Evolutionary conservation across 768 basidiomycete genomes (phyloP), one percentile per base, ranked within the genome.

Genomic region (Sistotremastrum niveocremeum): DNA sequence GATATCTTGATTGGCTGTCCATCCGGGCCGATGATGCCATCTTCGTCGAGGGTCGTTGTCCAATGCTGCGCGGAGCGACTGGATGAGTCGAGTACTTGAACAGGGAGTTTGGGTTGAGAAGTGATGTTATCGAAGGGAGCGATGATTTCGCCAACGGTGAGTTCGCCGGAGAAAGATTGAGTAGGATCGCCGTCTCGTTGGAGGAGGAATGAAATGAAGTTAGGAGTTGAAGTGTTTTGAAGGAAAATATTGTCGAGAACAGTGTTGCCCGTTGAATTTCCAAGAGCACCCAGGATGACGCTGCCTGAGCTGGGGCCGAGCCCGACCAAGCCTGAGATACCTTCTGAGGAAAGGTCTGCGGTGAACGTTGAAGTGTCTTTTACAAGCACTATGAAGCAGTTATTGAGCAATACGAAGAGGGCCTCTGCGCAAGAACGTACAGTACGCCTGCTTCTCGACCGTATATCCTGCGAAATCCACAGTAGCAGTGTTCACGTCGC

Each of bases 241-340:
- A 72, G 60, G 59, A 88, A 88, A 48, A 84, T 76, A 52, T 69
- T 72, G 53, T 76, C 73, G 10, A 88, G 65, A 8, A 79, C 60
- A 29, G 69, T 76, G 64, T 82, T 71, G 20, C 73, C 83, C 5
- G 68, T 55, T 45, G 57, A 51, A 6, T 60, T 62, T 50, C 66
- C 68, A 38, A 84, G 57, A 45, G 74, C 76, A 49, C 76, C 67
- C 47, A 67, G 70, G 50, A 87, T 73, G 37, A 72, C 63, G 43
- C 81, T 84, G 39, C 78, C 81, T 29, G 71, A 60, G 63, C 83
- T 83, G 32, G 84, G 84, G n/a, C 84, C 84, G 11, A 87, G 72
- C 28, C 84, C 84, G 31, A 87, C 65, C 12, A 87, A 73, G 37
- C 84, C 84, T 47, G 78, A 71, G 52, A 76, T 81, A 0, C 77